phyloP scores from a whole-genome alignment of 2,329 filamentous ascomycete species.

The Didymella arachidicola region DNA sequence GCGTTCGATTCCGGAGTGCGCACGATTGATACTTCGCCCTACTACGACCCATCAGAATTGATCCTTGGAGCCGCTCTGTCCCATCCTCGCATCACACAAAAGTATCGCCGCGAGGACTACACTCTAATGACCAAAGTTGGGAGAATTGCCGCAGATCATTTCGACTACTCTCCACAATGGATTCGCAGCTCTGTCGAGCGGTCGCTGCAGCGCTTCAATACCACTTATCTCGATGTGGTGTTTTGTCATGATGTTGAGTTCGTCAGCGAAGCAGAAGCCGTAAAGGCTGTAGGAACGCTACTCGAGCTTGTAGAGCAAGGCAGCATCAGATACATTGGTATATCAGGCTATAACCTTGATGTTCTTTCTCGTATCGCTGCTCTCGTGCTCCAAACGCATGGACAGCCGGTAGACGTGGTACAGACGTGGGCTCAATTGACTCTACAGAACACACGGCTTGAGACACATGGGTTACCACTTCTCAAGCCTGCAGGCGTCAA shows the following conservation, averaged over 20 bases:
- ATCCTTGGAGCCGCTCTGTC: constrained; percentile 4
- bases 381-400: constrained; percentile 3
- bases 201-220: constrained; percentile 3
- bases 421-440: constrained; percentile 10
- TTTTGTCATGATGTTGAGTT: constrained; percentile 9
- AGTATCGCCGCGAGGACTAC: constrained; percentile 5
- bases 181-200: constrained; percentile 5
- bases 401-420: constrained; percentile 4
- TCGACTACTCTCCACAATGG: constrained; percentile 7
- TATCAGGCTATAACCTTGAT: constrained; percentile 6
- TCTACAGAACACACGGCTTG: constrained; percentile 5
- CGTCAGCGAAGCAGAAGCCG: constrained; percentile 3
- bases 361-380: neutral
- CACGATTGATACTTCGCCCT: constrained; percentile 9
- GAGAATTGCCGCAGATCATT: constrained; percentile 3
- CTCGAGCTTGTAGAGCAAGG: constrained; percentile 4
- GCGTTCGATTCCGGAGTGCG: constrained; percentile 4
- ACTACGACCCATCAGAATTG: constrained; percentile 9
- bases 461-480: constrained; percentile 1
- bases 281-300: neutral
- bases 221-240: constrained; percentile 4
- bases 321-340: neutral
- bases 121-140: constrained; percentile 9
- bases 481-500: constrained; percentile 5
- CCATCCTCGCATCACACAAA: constrained; percentile 4